Percentiles rank a stretch among this genome's conserved stretches.
Conservation (phyloP, 139 green algal genomes). For the Chlorella vulgaris region DNA sequence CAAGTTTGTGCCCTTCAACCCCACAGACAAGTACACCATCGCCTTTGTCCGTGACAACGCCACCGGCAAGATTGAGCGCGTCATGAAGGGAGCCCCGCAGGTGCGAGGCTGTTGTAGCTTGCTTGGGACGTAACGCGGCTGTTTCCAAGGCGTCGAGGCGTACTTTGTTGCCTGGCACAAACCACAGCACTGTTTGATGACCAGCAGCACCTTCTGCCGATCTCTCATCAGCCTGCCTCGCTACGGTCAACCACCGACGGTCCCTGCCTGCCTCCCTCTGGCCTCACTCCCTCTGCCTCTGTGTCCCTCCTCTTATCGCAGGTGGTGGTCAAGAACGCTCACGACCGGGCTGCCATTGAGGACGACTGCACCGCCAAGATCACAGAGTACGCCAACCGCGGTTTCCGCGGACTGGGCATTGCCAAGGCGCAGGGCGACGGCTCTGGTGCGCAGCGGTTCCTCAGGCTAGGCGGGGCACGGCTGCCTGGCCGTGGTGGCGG, state of each 20-base stretch:
- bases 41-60: conserved; percentile 56
- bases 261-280: background rate
- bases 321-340: conserved; percentile 71
- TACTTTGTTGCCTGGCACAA: background rate
- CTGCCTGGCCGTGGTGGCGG: too few species aligned
- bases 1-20: conserved; percentile 90
- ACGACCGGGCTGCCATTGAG: conserved; percentile 62
- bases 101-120: background rate
- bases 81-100: conserved; percentile 79
- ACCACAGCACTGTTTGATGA: too few species aligned
- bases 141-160: background rate
- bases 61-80: conserved; percentile 56
- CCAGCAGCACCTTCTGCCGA: background rate
- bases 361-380: conserved; percentile 71
- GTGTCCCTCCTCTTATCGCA: conserved; percentile 15
- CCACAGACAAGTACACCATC: conserved; percentile 83
- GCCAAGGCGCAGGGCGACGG: conserved; percentile 59
- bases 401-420: conserved; percentile 80
- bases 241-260: too few species aligned
- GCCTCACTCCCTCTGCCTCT: background rate
- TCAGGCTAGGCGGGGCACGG: too few species aligned
- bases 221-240: background rate
- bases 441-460: conserved; percentile 12
- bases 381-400: conserved; percentile 72
- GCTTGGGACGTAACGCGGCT: background rate